Conservation (phyloP, 2,329 filamentous ascomycete genomes). For the Phaeoacremonium minimum region DNA sequence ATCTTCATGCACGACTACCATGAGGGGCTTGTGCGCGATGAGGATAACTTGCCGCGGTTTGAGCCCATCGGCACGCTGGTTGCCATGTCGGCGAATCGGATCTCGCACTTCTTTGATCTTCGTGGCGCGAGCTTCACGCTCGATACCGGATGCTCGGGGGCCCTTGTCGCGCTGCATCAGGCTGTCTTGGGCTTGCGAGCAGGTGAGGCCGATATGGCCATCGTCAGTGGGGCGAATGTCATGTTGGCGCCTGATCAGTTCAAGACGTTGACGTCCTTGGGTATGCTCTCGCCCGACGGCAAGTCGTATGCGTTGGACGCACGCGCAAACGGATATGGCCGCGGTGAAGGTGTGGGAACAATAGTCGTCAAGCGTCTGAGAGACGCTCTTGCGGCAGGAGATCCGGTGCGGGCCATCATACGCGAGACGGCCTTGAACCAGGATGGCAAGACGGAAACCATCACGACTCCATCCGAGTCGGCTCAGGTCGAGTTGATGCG, state of each 20-base stretch:
- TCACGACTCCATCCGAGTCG: conserved; percentile 24
- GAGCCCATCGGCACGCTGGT: conserved; percentile 26
- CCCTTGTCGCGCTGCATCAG: conserved; percentile 24
- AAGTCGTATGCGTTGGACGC: conserved; percentile 6
- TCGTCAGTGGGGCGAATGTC: conserved; percentile 17
- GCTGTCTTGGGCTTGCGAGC: conserved; percentile 5
- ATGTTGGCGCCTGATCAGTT: conserved; percentile 14
- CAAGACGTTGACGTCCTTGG: no score
- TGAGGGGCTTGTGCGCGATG: conserved; percentile 16
- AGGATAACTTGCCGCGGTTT: conserved; percentile 19
- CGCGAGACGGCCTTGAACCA: conserved; percentile 20
- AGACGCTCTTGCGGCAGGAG: conserved; percentile 1
- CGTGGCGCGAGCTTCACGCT: conserved; percentile 35
- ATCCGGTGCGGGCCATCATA: conserved; percentile 9
- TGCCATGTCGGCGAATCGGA: conserved; percentile 30
- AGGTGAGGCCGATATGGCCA: conserved; percentile 9
- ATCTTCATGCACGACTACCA: conserved; percentile 24
- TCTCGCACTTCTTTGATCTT: conserved; percentile 34
- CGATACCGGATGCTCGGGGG: conserved; percentile 41
- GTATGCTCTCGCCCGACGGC: no score
- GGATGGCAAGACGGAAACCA: conserved; percentile 21
- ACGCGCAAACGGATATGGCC: conserved; percentile 7
- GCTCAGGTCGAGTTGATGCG: conserved; percentile 29
- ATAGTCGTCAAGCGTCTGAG: neutral
- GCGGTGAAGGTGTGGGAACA: conserved; percentile 4